Evolutionary conservation across 148 eudicot species (phyloP).

Genomic region (Heliosperma pusillum): DNA sequence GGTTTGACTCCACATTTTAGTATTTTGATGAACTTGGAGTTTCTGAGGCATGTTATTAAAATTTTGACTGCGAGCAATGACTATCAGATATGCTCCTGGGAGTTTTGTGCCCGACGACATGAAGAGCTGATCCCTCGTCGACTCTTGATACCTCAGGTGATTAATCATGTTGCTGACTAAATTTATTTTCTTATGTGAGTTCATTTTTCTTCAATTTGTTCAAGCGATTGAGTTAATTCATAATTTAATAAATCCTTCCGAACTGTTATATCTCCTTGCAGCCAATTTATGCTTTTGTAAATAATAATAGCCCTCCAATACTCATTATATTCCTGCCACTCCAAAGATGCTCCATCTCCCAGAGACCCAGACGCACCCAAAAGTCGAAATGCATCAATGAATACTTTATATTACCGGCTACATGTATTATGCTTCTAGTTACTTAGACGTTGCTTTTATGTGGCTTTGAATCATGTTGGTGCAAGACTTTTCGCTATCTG

Average conservation of each 20-base stretch:
- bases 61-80: slow-evolving; percentile 6
- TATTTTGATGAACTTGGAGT: slow-evolving; percentile 6
- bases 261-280: neutral
- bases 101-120: slow-evolving; percentile 92
- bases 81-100: slow-evolving; percentile 91
- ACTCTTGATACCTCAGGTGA: slow-evolving; percentile 86
- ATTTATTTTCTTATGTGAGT: neutral
- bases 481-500: no score
- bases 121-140: slow-evolving; percentile 94
- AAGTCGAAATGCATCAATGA: neutral
- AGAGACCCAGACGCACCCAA: neutral
- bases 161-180: neutral
- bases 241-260: neutral
- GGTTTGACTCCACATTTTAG: slow-evolving; percentile 38
- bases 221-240: neutral
- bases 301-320: neutral
- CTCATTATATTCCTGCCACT: neutral
- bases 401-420: neutral
- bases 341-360: neutral
- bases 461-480: no score
- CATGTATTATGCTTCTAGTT: neutral
- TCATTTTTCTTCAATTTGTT: neutral
- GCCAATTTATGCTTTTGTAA: slow-evolving; percentile 10
- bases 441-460: no score
- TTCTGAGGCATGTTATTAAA: slow-evolving; percentile 10